phyloP scores from a whole-genome alignment of 2,329 filamentous ascomycete genomes.

The Nemania serpens region DNA sequence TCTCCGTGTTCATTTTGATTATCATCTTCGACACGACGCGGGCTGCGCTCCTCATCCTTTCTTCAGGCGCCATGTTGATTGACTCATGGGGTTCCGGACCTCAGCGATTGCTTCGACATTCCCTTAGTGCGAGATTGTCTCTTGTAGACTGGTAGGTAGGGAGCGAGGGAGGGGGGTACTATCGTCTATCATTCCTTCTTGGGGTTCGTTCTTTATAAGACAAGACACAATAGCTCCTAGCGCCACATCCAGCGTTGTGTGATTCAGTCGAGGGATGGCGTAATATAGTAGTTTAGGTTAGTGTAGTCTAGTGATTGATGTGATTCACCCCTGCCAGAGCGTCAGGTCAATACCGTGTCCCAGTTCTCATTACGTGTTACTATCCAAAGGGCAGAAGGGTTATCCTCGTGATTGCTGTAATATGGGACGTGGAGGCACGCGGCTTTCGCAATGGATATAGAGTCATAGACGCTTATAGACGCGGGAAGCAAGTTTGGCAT shows the following conservation, averaged over 20 bases:
- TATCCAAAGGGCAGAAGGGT: not conserved
- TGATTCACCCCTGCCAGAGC: not conserved
- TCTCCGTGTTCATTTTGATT: no score
- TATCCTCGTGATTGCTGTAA: not conserved
- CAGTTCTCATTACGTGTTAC: not conserved
- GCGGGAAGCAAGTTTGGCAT: not conserved
- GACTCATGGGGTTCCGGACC: not conserved
- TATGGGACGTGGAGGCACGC: not conserved
- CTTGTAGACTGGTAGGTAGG: not conserved
- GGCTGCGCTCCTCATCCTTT: no score
- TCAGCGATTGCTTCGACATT: not conserved
- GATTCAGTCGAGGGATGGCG: slow-evolving; percentile 4
- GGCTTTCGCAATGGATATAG: not conserved
- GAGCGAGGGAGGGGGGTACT: not conserved
- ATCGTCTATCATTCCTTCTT: not conserved
- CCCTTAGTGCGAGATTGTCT: not conserved
- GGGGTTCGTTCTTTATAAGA: not conserved
- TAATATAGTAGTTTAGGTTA: not conserved
- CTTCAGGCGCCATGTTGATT: no score
- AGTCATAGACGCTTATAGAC: not conserved
- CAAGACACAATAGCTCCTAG: not conserved
- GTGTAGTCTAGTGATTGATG: not conserved
- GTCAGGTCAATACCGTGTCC: not conserved
- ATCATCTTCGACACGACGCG: no score
- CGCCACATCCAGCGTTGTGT: not conserved